These are phyloP conservation scores for Daldinia sp. DNA, from an alignment of 2,329 filamentous ascomycete species.

Conservation along the genomic window DNA sequence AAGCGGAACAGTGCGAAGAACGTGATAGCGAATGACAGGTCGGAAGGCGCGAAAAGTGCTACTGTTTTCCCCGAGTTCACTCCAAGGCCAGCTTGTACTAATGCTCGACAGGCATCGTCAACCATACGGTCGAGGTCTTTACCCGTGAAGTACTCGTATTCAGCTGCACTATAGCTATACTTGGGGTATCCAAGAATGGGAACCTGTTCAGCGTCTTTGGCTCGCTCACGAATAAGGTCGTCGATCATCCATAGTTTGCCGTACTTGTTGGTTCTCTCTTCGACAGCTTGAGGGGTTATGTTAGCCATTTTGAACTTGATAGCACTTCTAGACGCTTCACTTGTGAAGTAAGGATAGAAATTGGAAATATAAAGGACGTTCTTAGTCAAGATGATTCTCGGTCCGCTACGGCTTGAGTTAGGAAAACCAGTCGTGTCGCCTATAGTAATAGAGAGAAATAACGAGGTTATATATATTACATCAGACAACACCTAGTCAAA, in stretches of 20 bases:
- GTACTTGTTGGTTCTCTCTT: conserved; percentile 46
- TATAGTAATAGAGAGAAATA: not conserved
- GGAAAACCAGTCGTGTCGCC: not conserved
- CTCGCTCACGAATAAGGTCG: conserved; percentile 52
- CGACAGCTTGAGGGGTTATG: conserved; percentile 40
- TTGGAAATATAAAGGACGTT: not conserved
- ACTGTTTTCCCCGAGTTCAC: conserved; percentile 47
- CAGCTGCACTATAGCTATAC: conserved; percentile 43
- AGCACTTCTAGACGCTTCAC: not conserved
- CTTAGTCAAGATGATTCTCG: not conserved
- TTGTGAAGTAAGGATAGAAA: not conserved
- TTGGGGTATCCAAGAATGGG: conserved; percentile 54
- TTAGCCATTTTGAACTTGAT: conserved; percentile 37
- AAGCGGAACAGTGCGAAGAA: conserved; percentile 56
- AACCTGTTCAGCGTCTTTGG: conserved; percentile 49
- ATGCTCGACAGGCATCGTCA: conserved; percentile 47
- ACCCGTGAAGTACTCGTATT: conserved; percentile 53
- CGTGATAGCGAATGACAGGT: conserved; percentile 53
- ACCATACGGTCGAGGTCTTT: conserved; percentile 52
- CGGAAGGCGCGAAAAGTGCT: conserved; percentile 52
- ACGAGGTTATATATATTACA: not conserved
- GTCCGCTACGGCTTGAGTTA: not conserved
- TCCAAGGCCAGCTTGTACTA: conserved; percentile 47
- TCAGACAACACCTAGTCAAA: not conserved
- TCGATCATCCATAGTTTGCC: conserved; percentile 53